Evolutionary conservation across 1,139 yeast genomes (phyloP), one percentile per base, ranked within the genome.

Genomic region (Zhuliangozyma parablackwelliae): DNA sequence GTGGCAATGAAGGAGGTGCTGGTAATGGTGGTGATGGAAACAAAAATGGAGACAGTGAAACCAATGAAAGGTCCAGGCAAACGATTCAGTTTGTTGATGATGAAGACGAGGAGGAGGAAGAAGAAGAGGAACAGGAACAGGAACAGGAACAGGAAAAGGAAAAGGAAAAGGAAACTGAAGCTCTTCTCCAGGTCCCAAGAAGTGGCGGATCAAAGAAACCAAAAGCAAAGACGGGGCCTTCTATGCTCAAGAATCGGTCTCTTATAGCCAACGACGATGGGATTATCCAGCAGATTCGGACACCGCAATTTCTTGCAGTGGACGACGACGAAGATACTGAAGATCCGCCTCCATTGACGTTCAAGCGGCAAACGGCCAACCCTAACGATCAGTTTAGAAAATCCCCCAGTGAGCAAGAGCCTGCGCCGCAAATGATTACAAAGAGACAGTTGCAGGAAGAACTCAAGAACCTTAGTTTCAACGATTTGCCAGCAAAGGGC

Each of bases 401-500:
- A 24, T 35, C 28, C 27, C 30, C 23, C 2, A 37, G 40, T 21
- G 34, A 39, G 20, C 29, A 16, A n/a, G 16, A 35, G 10, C 28
- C 28, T 7, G 21, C 30, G 13, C 32, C 29, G 6, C 38, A 45
- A 8, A 40, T 47, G 3, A 52, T 66, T n/a, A 65, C 70, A 3
- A 59, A 54, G 33, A 65, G 56, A 39, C 68, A 68, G 38, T 48
- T 69, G 32, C 66, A 65, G 46, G 63, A 63, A 34, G 75, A 69
- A 44, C 49, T 51, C 56, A 69, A 48, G 47, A 69, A 54, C 48
- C 64, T 61, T 52, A 75, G 84, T 1, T 90, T 90, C 60, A 85
- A 87, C 54, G 92, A 86, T 43, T 63, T 92, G 20, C 96, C 97
- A 0, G 94, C 96, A 4, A 78, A 81, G 47, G 95, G 95, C 0